Base-by-base conservation (phyloP, 352 stramenopile genomes). In the Peronosclerospora sorghi region DNA sequence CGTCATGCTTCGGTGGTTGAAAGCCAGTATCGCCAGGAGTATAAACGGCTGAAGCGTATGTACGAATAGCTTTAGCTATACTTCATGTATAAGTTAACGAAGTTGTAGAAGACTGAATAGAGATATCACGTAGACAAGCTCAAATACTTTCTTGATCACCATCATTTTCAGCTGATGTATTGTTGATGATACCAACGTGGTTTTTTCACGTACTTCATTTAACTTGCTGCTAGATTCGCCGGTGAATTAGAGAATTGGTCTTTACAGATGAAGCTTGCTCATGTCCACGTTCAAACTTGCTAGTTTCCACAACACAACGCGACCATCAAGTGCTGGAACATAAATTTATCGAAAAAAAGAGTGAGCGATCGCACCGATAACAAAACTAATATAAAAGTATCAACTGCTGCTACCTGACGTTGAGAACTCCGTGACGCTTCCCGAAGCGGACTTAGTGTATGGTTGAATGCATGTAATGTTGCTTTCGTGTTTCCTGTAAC, bases 1-100 rank as follows among this genome's bases (percentile, higher is more conserved):
- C 73, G 80, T 13, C 63, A 94, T 24, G 93, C 86, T 10, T 96
- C 86, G 7, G 59, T 83, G 19, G 73, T 95, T 40, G 91, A 97
- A 56, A 83, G 86, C 55, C 51, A 84, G 42, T 93, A 83, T 58
- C 71, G 86, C 17, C 79, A 88, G 44, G 83, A 96, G 48, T 95
- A 95, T 54, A 68, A 76, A 50, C 76, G 86, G 10, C 90, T 97
- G 56, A 95, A 96, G 52, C 54, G 47, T 29, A 59, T 97, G 51
- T 97, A 97, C 61, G 81, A 89, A 71, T 90, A 83, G 56, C 41
- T 18, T 30, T 64, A 50, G 36, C 52, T 51, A 60, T 35, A 58
- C 27, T 47, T 54, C 34, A 13, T 39, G 21, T 29, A 32, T 34
- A 23, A 7, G 17, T 28, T 14, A 39, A 26, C 37, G 9, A 34